phyloP scores from a whole-genome alignment of 2,329 filamentous ascomycete genomes.

The Calcarisporium arbuscula region DNA sequence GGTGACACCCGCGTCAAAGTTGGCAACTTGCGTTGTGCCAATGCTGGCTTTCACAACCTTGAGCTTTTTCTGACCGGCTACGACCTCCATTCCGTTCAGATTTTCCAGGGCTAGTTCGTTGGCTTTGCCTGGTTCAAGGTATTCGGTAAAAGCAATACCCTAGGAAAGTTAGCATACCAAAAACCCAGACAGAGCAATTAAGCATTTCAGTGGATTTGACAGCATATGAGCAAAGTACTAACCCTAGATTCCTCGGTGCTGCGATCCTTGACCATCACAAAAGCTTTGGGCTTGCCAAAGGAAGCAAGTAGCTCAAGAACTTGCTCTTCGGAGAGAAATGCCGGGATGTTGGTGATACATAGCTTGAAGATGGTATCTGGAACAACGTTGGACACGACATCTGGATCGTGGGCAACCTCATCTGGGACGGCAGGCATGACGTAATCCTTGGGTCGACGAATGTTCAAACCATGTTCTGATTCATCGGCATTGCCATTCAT shows the following conservation, averaged over 20 bases:
- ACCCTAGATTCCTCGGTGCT: conserved; percentile 82
- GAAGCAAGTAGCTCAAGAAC: conserved; percentile 83
- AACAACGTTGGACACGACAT: conserved; percentile 72
- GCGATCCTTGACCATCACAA: conserved; percentile 81
- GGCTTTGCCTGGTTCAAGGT: conserved; percentile 60
- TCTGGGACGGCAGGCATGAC: conserved; percentile 79
- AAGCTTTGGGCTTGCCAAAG: conserved; percentile 90
- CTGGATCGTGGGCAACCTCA: conserved; percentile 66
- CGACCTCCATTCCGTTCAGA: conserved; percentile 86
- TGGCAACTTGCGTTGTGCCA: conserved; percentile 85
- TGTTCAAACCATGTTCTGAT: conserved; percentile 57
- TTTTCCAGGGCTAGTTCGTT: conserved; percentile 87
- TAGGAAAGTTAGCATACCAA: conserved; percentile 37
- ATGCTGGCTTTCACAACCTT: conserved; percentile 87
- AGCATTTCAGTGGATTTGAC: no score
- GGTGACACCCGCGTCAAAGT: conserved; percentile 91
- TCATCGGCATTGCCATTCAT: conserved; percentile 47
- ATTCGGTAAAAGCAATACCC: conserved; percentile 97
- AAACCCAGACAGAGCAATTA: no score
- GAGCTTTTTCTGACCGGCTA: conserved; percentile 77
- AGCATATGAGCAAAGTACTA: conserved; percentile 30
- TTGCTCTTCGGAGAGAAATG: conserved; percentile 84
- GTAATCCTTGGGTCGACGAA: conserved; percentile 91
- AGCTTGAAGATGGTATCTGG: conserved; percentile 95
- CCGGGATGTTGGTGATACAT: conserved; percentile 81